Base-by-base conservation (phyloP, 192 early-diverging fungal species). In the Backusella macrospora region DNA sequence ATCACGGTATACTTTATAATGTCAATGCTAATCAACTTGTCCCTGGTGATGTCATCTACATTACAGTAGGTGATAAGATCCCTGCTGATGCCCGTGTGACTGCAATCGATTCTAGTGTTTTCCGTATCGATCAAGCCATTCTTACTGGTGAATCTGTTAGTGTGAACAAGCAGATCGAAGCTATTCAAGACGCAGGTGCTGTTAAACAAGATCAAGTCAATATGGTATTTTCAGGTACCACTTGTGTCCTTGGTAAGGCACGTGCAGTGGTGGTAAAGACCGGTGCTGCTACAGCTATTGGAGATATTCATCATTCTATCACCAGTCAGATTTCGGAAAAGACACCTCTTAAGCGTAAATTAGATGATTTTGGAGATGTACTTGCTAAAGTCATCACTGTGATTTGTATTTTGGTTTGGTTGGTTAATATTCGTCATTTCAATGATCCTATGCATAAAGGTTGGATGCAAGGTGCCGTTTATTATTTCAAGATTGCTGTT, bases 401-500 rank as follows among this genome's bases (percentile, higher is more conserved):
- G 49, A 92, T 93, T 65, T 96, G 98, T 80, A 82, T 98, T 26
- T 86, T 99, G 18, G 98, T 99, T 59, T 99, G 97, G 97, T 73
- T 95, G 43, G 95, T 99, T 81, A 99, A 99, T 84, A 93, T 99
- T 72, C 91, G 95, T 48, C 97, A 99, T 82, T 99, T 99, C 80
- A 89, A 82, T 80, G 96, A 99, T 81, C 89, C 91, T 29, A 79
- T 90, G 47, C 92, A 93, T 82, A 88, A 92, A 73, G 95, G 94
- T 38, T 99, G 96, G 97, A 71, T 99, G 72, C 91, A 92, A 73
- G 97, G 98, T 69, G 96, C 96, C 49, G 85, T 99, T 65, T 98
- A 99, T 84, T 98, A 98, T 87, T 99, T 99, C 84, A 99, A 98
- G 86, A 99, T 98, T 49, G 98, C 97, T 39, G 96, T 99, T 64